These are phyloP conservation scores for Leccinum subfulvum DNA, from an alignment of 1,284 basidiomycete genomes.

Conservation along the genomic window DNA sequence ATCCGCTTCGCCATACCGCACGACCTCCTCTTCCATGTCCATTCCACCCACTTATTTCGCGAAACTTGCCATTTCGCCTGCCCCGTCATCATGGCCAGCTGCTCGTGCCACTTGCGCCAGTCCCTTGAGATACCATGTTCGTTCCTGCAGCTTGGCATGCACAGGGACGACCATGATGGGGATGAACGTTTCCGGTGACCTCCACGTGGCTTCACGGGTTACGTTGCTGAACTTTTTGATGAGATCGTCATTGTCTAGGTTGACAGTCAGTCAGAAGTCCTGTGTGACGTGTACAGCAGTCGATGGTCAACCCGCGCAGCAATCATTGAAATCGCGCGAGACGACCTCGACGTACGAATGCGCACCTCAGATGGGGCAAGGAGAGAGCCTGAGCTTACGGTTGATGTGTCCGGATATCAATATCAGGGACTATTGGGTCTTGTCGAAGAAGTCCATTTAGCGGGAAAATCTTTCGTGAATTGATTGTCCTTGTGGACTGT, in stretches of 20 bases:
- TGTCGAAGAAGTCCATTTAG: conserved; percentile 84
- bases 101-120: conserved; percentile 97
- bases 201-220: conserved; percentile 91
- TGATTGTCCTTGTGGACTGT: no score
- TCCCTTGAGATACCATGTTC: conserved; percentile 83
- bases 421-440: conserved; percentile 64
- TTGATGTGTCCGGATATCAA: conserved; percentile 82
- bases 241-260: conserved; percentile 79
- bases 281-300: conserved; percentile 91
- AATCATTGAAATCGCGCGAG: conserved; percentile 96
- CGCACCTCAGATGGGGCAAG: conserved; percentile 93
- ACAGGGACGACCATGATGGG: conserved; percentile 94
- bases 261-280: conserved; percentile 87
- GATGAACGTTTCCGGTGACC: conserved; percentile 91
- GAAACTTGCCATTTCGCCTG: conserved; percentile 80
- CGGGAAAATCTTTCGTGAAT: no score
- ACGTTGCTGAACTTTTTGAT: conserved; percentile 99
- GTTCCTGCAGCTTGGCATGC: conserved; percentile 89
- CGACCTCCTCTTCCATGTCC: conserved; percentile 96
- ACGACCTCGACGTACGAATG: conserved; percentile 97
- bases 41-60: conserved; percentile 78
- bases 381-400: conserved; percentile 92
- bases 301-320: conserved; percentile 89
- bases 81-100: conserved; percentile 95
- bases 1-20: conserved; percentile 81